These are phyloP conservation scores for Suhomyces wounanorum DNA, from an alignment of 1,139 yeast species.

Conservation along the genomic window DNA sequence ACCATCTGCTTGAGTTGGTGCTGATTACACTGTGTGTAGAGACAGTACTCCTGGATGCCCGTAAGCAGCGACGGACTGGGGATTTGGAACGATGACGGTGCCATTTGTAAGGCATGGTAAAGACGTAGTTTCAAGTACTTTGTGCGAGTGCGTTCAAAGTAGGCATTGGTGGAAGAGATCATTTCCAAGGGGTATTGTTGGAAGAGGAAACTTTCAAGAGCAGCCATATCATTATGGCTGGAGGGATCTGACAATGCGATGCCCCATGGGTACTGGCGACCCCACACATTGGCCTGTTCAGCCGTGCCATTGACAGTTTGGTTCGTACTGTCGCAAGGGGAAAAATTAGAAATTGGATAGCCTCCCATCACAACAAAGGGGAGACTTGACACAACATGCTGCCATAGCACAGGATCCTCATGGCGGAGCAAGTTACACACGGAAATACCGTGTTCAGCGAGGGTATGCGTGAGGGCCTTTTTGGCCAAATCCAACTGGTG, in stretches of 20 bases:
- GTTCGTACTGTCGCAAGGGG: too few species aligned
- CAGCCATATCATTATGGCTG: conserved; percentile 63
- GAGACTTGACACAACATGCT: conserved; percentile 33
- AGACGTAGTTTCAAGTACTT: conserved; percentile 45
- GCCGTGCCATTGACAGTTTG: too few species aligned
- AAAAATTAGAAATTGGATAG: conserved; percentile 16
- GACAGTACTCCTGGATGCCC: not conserved
- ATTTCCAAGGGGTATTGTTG: conserved; percentile 60
- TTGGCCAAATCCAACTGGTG: conserved; percentile 48
- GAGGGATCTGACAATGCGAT: conserved; percentile 67
- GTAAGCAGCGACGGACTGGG: not conserved
- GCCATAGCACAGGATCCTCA: conserved; percentile 27
- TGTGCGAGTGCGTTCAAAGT: conserved; percentile 56
- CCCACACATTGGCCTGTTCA: conserved; percentile 31
- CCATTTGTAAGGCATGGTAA: conserved; percentile 13
- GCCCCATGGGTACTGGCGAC: conserved; percentile 77
- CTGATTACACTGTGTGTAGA: conserved; percentile 45
- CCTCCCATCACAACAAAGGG: conserved; percentile 65
- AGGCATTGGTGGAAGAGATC: conserved; percentile 54
- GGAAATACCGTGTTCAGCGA: conserved; percentile 51
- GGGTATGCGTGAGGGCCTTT: conserved; percentile 39
- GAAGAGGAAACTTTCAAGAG: conserved; percentile 54
- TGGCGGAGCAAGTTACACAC: conserved; percentile 59
- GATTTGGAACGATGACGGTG: not conserved
- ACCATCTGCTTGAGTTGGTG: not conserved